Evolutionary conservation across 2,329 filamentous ascomycete genomes (phyloP), one percentile per base, ranked within the genome.

Genomic region (Fusarium annulatum): DNA sequence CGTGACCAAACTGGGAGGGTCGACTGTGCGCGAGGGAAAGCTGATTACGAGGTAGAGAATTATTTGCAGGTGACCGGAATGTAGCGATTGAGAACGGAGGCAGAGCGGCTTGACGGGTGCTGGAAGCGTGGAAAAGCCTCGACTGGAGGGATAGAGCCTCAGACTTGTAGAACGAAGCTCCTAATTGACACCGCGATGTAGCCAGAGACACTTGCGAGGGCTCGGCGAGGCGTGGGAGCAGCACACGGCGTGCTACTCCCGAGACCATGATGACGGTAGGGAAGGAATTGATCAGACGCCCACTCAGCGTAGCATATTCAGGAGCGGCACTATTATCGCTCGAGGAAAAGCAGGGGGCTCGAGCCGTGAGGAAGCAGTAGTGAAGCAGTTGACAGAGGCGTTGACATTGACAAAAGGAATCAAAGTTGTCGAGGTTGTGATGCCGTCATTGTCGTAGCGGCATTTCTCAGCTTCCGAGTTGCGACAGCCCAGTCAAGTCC

Each of bases 221-320:
- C 72, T 81, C 80, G 75, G 81, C 82, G 79, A 84, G 82, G 78
- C 83, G 84, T 71, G 86, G 85, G 81, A 86, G 82, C 82, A 87
- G 82, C 81, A 82, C 82, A 78, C 84, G 85, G 76, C 85, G 86
- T 78, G 86, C 82, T 79, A 83, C 83, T 81, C 84, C 85, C 82
- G 85, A 83, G 80, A 83, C 84, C 86, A 88, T 88, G 75, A 76
- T 84, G 78, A 79, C 76, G 69, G 76, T 69, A 69, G 76, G 70
- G 30, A 36, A 36, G 49, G 71, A 72, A 74, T 69, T 67, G 73
- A 68, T 77, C 34, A 75, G 56, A 76, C 58, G 64, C 58, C 70
- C 59, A 73, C 71, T 73, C 65, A 75, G 69, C 71, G 74, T 70
- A 73, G 76, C 80, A 81, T 81, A 71, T 77, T 82, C 76, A 78